Evolutionary conservation across 2,329 filamentous ascomycete species (phyloP).

Genomic region (Aspergillus latus): DNA sequence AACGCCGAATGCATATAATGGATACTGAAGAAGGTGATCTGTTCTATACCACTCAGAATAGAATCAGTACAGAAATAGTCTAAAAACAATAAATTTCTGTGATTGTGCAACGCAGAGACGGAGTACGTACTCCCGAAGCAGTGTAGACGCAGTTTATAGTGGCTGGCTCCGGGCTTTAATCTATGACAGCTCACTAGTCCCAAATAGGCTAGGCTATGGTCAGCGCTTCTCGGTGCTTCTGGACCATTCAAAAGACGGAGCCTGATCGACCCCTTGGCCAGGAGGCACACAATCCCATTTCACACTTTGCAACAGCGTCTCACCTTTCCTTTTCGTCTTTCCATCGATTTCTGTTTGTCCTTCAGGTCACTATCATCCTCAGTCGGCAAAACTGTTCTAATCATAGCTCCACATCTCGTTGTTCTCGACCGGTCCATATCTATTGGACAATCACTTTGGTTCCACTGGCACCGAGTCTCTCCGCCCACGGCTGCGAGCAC

Average conservation of each 20-base stretch:
- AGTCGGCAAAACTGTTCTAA: background rate
- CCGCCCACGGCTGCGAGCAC: slow-evolving; percentile 10
- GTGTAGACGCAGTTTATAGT: background rate
- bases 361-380: background rate
- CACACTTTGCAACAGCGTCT: background rate
- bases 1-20: background rate
- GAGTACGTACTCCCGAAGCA: too few relatives aligned
- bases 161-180: background rate
- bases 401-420: slow-evolving; percentile 1
- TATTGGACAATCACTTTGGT: slow-evolving; percentile 7
- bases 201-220: slow-evolving; percentile 2
- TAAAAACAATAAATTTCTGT: too few relatives aligned
- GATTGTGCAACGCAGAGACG: too few relatives aligned
- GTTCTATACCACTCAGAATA: too few relatives aligned
- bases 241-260: slow-evolving; percentile 8
- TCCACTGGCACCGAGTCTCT: slow-evolving; percentile 12
- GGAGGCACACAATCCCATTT: slow-evolving; percentile 11
- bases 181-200: background rate
- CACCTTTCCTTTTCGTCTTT: background rate
- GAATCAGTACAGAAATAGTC: too few relatives aligned
- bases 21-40: too few relatives aligned
- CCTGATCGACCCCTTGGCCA: slow-evolving; percentile 8
- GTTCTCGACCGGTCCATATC: slow-evolving; percentile 9
- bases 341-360: slow-evolving; percentile 7
- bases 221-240: slow-evolving; percentile 4